Percentiles rank a stretch among this genome's conserved stretches.
phyloP scores from a whole-genome alignment of 768 basidiomycete species.

The Panaeolus papilionaceus region DNA sequence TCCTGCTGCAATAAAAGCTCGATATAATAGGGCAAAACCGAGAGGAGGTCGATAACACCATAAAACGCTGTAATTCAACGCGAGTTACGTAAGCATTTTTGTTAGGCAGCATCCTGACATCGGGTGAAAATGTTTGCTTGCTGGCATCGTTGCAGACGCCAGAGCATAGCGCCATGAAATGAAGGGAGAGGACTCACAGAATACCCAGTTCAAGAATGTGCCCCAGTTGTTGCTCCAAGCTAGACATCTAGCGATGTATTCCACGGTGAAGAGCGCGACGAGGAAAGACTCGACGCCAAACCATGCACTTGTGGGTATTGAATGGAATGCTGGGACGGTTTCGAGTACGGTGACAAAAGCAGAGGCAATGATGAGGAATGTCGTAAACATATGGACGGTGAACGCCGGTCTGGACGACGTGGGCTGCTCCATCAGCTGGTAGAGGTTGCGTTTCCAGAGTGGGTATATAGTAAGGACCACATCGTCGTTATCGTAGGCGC shows the following conservation, averaged over 20 bases:
- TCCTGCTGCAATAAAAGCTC: constrained; percentile 86
- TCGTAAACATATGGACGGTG: constrained; percentile 72
- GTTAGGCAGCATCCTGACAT: not conserved
- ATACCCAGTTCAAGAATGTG: constrained; percentile 65
- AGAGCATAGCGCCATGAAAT: not conserved
- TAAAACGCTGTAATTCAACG: constrained; percentile 61
- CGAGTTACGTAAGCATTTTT: constrained; percentile 20
- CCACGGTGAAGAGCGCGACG: constrained; percentile 86
- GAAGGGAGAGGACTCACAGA: constrained; percentile 52
- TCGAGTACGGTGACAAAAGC: constrained; percentile 83
- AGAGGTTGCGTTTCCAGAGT: constrained; percentile 69
- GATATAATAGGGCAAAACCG: constrained; percentile 89
- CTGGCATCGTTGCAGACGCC: not conserved
- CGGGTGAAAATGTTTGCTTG: not conserved
- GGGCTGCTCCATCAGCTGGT: constrained; percentile 80
- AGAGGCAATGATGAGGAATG: constrained; percentile 74
- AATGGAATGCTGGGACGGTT: constrained; percentile 79
- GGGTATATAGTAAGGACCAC: constrained; percentile 44
- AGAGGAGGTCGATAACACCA: constrained; percentile 84
- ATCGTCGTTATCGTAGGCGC: constrained; percentile 36
- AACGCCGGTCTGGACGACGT: constrained; percentile 80
- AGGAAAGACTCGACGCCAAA: constrained; percentile 89
- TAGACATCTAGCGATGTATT: constrained; percentile 74
- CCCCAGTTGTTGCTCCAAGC: constrained; percentile 80
- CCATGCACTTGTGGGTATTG: constrained; percentile 72